These are phyloP conservation scores for Metschnikowia baotianmanensis DNA, from an alignment of 805 yeast species.

Conservation along the genomic window DNA sequence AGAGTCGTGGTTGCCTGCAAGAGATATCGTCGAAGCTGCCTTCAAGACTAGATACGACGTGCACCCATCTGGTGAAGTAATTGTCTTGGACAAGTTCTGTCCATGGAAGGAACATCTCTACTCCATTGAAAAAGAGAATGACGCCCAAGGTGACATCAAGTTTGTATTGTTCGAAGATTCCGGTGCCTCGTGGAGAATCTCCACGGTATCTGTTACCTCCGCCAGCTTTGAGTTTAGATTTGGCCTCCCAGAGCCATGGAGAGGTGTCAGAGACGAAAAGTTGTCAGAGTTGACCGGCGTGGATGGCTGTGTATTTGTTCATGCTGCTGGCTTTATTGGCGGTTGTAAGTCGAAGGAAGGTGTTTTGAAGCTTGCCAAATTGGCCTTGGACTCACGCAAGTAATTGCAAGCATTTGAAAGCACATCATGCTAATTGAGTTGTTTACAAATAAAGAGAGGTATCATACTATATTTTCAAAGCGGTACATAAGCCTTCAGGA, in stretches of 20 bases:
- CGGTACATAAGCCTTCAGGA: too few species aligned
- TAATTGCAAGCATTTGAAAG: too few species aligned
- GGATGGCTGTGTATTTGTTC: slow-evolving; percentile 85
- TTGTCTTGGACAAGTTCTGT: slow-evolving; percentile 71
- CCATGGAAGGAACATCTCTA: slow-evolving; percentile 97
- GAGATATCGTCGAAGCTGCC: slow-evolving; percentile 69
- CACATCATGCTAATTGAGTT: too few species aligned
- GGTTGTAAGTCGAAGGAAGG: slow-evolving; percentile 83
- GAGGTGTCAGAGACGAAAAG: slow-evolving; percentile 92
- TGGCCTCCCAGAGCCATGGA: slow-evolving; percentile 86
- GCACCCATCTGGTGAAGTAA: slow-evolving; percentile 68
- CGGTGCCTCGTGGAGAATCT: slow-evolving; percentile 75
- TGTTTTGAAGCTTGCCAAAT: slow-evolving; percentile 68
- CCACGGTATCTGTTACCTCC: slow-evolving; percentile 83
- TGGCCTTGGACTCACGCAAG: slow-evolving; percentile 22
- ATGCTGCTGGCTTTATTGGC: slow-evolving; percentile 97
- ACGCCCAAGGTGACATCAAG: slow-evolving; percentile 53
- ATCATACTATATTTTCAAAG: too few species aligned
- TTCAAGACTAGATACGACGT: slow-evolving; percentile 57
- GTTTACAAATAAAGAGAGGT: too few species aligned
- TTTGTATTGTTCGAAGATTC: slow-evolving; percentile 82
- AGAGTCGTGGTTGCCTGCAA: slow-evolving; percentile 89
- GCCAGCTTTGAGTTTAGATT: slow-evolving; percentile 81
- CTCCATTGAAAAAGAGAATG: slow-evolving; percentile 60
- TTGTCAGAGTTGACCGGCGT: slow-evolving; percentile 75